Evolutionary conservation across 2,329 filamentous ascomycete genomes (phyloP).

Genomic region (Pezicula carpinea): DNA sequence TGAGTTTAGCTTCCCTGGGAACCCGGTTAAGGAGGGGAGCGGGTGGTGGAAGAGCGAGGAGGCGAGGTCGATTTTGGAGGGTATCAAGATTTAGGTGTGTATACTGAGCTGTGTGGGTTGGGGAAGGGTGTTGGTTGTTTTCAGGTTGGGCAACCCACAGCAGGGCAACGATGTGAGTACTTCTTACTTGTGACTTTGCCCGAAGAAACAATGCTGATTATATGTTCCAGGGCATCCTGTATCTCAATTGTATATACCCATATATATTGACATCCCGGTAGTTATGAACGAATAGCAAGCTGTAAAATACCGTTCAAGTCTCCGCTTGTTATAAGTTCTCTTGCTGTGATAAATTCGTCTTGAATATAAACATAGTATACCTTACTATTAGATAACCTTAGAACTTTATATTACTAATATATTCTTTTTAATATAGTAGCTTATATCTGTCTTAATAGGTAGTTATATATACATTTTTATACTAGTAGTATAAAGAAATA

Average conservation of each 20-base stretch:
- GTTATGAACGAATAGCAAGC: background rate
- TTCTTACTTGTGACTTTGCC: background rate
- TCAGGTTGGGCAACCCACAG: background rate
- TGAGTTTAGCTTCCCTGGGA: background rate
- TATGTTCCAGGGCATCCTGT: background rate
- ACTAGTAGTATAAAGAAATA: too few relatives aligned
- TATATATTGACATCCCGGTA: background rate
- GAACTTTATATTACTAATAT: too few relatives aligned
- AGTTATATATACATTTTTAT: too few relatives aligned
- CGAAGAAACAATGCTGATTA: too few relatives aligned
- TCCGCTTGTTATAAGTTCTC: too few relatives aligned
- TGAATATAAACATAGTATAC: too few relatives aligned
- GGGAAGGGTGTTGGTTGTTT: background rate
- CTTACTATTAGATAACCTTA: too few relatives aligned
- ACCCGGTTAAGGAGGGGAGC: background rate
- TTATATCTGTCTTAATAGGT: too few relatives aligned
- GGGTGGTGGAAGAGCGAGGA: slow-evolving; percentile 2
- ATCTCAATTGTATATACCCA: background rate
- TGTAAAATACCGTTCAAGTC: background rate
- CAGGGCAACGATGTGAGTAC: background rate
- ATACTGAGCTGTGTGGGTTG: background rate
- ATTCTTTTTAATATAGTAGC: too few relatives aligned
- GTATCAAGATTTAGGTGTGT: slow-evolving; percentile 1
- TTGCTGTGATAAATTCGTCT: too few relatives aligned
- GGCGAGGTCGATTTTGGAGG: background rate